These are phyloP conservation scores for Colletotrichum neosansevieriae DNA, from an alignment of 2,329 filamentous ascomycete genomes.

Conservation along the genomic window DNA sequence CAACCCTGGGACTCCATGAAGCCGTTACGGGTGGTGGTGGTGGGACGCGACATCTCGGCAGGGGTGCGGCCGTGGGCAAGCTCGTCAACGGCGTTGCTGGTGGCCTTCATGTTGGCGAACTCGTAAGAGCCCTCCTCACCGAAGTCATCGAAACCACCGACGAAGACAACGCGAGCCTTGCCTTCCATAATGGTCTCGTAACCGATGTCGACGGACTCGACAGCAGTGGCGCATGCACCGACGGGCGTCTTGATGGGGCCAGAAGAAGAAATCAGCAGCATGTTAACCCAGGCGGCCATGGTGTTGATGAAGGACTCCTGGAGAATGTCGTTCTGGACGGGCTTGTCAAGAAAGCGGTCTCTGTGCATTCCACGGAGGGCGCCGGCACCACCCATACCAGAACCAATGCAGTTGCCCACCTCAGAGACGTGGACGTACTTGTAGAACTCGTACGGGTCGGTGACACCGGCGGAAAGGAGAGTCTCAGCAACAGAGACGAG, in stretches of 20 bases:
- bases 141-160: conserved; percentile 99
- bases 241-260: conserved; percentile 99
- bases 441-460: conserved; percentile 99
- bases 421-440: conserved; percentile 99
- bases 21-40: conserved; percentile 94
- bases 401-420: conserved; percentile 97
- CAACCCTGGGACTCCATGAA: conserved; percentile 99
- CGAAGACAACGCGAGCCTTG: conserved; percentile 96
- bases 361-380: conserved; percentile 98
- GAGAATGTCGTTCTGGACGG: conserved; percentile 97
- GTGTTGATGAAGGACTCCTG: conserved; percentile 99
- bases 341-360: conserved; percentile 95
- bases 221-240: conserved; percentile 95
- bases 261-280: conserved; percentile 96
- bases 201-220: conserved; percentile 97
- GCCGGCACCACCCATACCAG: conserved; percentile 94
- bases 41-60: conserved; percentile 96
- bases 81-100: conserved; percentile 97
- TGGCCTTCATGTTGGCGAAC: conserved; percentile 99
- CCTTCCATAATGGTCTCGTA: conserved; percentile 99
- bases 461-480: conserved; percentile 92
- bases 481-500: conserved; percentile 94
- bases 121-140: conserved; percentile 99
- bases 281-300: conserved; percentile 99
- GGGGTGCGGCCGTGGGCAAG: conserved; percentile 95